Conservation (phyloP, 805 yeast genomes). For the Saccharomyces eubayanus region DNA sequence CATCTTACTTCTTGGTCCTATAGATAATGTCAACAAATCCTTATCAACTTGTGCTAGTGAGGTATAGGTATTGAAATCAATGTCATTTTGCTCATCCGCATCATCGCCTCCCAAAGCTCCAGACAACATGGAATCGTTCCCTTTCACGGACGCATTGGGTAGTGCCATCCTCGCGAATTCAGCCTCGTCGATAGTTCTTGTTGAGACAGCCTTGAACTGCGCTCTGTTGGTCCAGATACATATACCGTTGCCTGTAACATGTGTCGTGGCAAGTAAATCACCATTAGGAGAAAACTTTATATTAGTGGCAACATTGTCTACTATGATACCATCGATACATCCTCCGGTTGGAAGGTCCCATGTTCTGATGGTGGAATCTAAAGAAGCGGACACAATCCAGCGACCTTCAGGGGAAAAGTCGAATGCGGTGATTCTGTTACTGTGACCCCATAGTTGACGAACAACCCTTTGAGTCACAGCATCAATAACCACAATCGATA, state of each 20-base stretch:
- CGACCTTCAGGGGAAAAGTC: conserved; percentile 94
- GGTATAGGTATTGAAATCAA: conserved; percentile 34
- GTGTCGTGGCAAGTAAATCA: conserved; percentile 85
- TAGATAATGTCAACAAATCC: conserved; percentile 61
- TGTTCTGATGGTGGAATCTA: conserved; percentile 84
- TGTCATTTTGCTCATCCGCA: conserved; percentile 26
- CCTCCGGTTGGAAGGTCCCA: conserved; percentile 98
- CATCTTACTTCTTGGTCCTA: conserved; percentile 71
- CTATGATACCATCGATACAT: conserved; percentile 82
- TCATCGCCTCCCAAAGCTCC: conserved; percentile 59
- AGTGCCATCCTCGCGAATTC: conserved; percentile 56
- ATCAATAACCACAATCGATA: conserved; percentile 77
- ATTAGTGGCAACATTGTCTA: conserved; percentile 72
- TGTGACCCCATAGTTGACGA: conserved; percentile 83
- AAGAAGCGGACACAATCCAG: conserved; percentile 78
- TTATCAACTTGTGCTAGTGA: conserved; percentile 56
- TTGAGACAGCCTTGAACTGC: conserved; percentile 68
- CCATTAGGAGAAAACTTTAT: conserved; percentile 80
- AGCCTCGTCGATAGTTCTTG: conserved; percentile 66
- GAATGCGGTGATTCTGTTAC: conserved; percentile 75
- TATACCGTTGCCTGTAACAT: conserved; percentile 83
- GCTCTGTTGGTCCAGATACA: conserved; percentile 88
- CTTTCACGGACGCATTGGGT: conserved; percentile 76
- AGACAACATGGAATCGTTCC: conserved; percentile 60
- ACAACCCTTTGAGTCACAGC: conserved; percentile 72